Conservation (phyloP, 257 asterid species). For the Ocimum tenuiflorum region DNA sequence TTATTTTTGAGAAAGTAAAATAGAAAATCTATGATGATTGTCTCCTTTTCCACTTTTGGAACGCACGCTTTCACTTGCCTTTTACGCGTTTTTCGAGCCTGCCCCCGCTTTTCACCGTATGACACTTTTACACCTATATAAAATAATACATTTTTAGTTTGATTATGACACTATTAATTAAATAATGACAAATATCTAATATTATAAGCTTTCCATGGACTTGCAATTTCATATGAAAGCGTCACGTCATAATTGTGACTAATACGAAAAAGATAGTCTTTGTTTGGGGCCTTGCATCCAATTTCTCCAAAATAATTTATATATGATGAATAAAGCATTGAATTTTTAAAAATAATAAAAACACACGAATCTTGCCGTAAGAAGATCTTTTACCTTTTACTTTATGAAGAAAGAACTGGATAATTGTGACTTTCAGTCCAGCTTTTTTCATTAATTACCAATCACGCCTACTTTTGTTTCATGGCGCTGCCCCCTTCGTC, state of each 20-base stretch:
- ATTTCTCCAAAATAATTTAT: not conserved
- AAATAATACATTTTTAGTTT: not conserved
- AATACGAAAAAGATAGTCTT: not conserved
- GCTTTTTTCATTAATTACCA: slow-evolving; percentile 42
- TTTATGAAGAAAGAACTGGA: not conserved
- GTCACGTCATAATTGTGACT: slow-evolving; percentile 4
- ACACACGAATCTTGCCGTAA: not conserved
- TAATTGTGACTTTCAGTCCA: slow-evolving; percentile 10
- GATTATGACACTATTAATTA: slow-evolving; percentile 9
- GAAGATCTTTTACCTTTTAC: slow-evolving; percentile 9
- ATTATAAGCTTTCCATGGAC: not conserved
- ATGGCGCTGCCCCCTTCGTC: slow-evolving; percentile 12
- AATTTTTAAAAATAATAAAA: not conserved
- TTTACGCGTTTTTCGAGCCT: too few relatives aligned
- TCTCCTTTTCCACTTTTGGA: slow-evolving; percentile 38
- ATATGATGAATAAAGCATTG: not conserved
- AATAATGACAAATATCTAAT: not conserved
- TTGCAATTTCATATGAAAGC: not conserved
- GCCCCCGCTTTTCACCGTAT: slow-evolving; percentile 24
- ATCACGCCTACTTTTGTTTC: slow-evolving; percentile 26
- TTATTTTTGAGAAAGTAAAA: not conserved
- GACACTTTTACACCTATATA: not conserved
- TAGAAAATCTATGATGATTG: slow-evolving; percentile 43
- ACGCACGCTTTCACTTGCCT: slow-evolving; percentile 88
- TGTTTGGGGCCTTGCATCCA: not conserved